These are phyloP conservation scores for Casuarina glauca DNA, from an alignment of 306 rosid species.

Conservation along the genomic window DNA sequence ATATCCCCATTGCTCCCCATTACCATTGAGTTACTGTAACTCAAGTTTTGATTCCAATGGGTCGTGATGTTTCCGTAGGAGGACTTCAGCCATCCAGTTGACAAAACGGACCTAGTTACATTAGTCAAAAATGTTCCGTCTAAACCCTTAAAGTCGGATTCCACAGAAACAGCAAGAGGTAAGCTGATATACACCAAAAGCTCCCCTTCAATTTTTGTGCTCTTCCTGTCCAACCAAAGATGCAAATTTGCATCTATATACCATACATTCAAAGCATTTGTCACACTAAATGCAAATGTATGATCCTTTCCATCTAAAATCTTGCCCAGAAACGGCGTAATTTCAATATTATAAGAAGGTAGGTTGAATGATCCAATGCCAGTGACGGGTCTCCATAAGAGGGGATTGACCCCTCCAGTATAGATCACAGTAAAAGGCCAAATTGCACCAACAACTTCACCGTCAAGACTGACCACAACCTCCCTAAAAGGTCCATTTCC, in stretches of 20 bases:
- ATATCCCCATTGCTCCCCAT: constrained; percentile 47
- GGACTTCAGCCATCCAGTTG: constrained; percentile 74
- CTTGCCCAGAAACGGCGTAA: constrained; percentile 75
- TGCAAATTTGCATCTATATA: constrained; percentile 83
- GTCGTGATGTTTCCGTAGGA: constrained; percentile 72
- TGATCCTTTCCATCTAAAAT: constrained; percentile 69
- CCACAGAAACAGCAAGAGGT: constrained; percentile 49
- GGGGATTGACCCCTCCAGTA: constrained; percentile 88
- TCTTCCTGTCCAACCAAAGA: constrained; percentile 73
- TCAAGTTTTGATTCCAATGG: constrained; percentile 48
- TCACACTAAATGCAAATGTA: constrained; percentile 63
- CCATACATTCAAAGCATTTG: constrained; percentile 91
- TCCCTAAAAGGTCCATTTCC: constrained; percentile 94
- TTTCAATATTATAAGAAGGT: constrained; percentile 83
- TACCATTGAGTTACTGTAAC: constrained; percentile 53
- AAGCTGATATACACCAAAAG: constrained; percentile 38
- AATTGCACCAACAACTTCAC: constrained; percentile 55
- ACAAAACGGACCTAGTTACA: constrained; percentile 52
- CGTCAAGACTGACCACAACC: constrained; percentile 72
- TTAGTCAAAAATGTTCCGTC: constrained; percentile 64
- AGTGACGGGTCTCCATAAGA: constrained; percentile 90
- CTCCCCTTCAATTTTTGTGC: constrained; percentile 55
- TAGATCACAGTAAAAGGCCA: constrained; percentile 94
- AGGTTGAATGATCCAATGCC: constrained; percentile 84
- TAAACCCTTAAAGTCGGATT: constrained; percentile 52